Evolutionary conservation across 345 rosid species (phyloP).

Genomic region (Pelargonium nanum): DNA sequence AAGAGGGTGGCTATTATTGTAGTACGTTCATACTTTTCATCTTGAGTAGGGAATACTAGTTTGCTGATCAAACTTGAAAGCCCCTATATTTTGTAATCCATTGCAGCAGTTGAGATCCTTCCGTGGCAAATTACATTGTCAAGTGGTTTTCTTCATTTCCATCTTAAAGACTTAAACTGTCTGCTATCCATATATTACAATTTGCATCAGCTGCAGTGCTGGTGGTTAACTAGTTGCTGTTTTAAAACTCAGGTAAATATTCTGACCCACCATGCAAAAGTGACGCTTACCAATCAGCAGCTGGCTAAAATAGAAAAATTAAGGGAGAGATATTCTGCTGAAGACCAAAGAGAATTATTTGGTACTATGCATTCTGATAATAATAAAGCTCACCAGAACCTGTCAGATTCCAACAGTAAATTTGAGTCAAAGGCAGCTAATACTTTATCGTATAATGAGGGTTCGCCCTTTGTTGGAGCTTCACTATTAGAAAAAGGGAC

Average conservation of each 20-base stretch:
- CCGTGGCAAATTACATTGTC: too few species aligned
- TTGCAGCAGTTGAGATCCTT: too few species aligned
- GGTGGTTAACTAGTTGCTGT: background rate
- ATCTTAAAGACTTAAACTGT: background rate
- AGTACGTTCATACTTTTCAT: too few species aligned
- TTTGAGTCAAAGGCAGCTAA: background rate
- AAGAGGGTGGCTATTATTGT: too few species aligned
- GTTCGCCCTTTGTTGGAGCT: too few species aligned
- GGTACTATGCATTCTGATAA: background rate
- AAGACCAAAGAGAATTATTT: conserved; percentile 39
- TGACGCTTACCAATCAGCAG: conserved; percentile 39
- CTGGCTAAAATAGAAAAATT: conserved; percentile 30
- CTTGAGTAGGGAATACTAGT: too few species aligned
- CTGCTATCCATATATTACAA: background rate
- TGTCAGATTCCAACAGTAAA: conserved; percentile 1
- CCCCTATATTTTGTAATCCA: too few species aligned
- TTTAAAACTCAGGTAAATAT: conserved; percentile 52
- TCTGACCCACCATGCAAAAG: conserved; percentile 61
- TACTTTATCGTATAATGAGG: too few species aligned
- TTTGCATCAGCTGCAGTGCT: background rate
- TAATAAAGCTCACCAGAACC: background rate
- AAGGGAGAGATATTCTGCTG: conserved; percentile 44
- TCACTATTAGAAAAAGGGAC: too few species aligned
- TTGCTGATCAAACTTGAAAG: too few species aligned
- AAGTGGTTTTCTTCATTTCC: background rate